Percentiles rank a stretch among this genome's conserved stretches.
Conservation (phyloP, 2,329 filamentous ascomycete species). For the Cercospora citrullina region DNA sequence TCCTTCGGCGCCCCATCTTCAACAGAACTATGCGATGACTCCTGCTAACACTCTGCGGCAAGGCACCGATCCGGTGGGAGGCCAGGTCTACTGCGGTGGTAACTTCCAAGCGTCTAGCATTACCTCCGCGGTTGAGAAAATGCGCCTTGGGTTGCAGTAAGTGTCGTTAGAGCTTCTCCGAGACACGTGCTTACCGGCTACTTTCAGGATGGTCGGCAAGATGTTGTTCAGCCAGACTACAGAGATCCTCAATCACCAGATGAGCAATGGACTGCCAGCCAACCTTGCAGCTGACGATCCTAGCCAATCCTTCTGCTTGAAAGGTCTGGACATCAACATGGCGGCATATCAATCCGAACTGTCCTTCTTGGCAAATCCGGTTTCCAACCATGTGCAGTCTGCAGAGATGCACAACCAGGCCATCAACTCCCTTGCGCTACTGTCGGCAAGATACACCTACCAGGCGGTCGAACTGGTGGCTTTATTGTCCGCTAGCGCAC, state of each 20-base stretch:
- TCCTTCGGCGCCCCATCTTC: background rate
- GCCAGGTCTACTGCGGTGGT: slow-evolving; percentile 58
- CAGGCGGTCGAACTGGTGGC: slow-evolving; percentile 31
- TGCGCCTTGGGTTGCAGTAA: slow-evolving; percentile 48
- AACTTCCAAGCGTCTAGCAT: slow-evolving; percentile 67
- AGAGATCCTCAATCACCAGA: slow-evolving; percentile 62
- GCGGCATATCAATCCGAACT: slow-evolving; percentile 58
- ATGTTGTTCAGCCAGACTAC: slow-evolving; percentile 64
- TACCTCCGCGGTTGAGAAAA: slow-evolving; percentile 51
- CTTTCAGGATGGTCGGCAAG: slow-evolving; percentile 52
- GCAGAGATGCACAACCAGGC: slow-evolving; percentile 69
- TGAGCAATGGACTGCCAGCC: slow-evolving; percentile 63
- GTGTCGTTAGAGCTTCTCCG: background rate
- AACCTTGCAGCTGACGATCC: slow-evolving; percentile 62
- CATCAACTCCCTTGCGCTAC: slow-evolving; percentile 62
- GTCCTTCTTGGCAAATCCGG: slow-evolving; percentile 57
- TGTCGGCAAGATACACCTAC: slow-evolving; percentile 30
- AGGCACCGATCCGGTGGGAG: slow-evolving; percentile 51
- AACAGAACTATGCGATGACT: background rate
- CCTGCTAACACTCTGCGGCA: background rate
- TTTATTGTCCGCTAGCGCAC: slow-evolving; percentile 26
- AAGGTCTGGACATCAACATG: slow-evolving; percentile 66
- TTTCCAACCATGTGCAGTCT: slow-evolving; percentile 62
- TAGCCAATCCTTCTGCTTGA: slow-evolving; percentile 57
- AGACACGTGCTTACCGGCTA: background rate